These are phyloP conservation scores for Diaporthe citriasiana DNA, from an alignment of 2,329 filamentous ascomycete species.

Conservation along the genomic window DNA sequence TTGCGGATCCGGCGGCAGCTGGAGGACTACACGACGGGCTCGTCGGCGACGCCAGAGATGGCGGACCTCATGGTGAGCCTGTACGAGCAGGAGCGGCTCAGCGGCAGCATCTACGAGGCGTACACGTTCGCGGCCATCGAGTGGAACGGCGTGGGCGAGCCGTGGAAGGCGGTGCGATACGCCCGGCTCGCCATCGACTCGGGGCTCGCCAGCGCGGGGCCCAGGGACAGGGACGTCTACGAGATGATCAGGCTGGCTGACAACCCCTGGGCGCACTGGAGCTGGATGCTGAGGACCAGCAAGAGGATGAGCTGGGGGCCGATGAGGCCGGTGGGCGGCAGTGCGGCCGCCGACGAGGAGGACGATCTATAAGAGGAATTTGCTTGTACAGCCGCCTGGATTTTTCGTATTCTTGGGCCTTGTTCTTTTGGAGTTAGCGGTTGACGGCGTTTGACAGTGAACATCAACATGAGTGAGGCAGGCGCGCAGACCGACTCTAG, in stretches of 20 bases:
- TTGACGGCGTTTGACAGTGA: background rate
- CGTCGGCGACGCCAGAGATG: constrained; percentile 54
- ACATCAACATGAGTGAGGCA: background rate
- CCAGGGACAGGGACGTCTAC: constrained; percentile 49
- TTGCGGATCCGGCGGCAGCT: constrained; percentile 49
- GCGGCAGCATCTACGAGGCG: constrained; percentile 52
- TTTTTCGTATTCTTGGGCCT: background rate
- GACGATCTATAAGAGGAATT: background rate
- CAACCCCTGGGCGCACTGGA: constrained; percentile 57
- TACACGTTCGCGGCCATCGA: constrained; percentile 56
- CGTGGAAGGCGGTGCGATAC: constrained; percentile 56
- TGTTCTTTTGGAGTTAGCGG: background rate
- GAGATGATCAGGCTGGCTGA: constrained; percentile 53
- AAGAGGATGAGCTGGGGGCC: constrained; percentile 51
- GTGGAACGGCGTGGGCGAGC: constrained; percentile 56
- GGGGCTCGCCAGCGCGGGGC: constrained; percentile 51
- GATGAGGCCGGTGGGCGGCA: constrained; percentile 26
- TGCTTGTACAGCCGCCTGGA: background rate
- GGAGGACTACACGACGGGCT: constrained; percentile 49
- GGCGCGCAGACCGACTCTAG: background rate
- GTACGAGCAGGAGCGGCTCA: constrained; percentile 57
- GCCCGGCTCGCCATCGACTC: constrained; percentile 55
- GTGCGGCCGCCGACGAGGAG: background rate
- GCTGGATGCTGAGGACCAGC: constrained; percentile 54
- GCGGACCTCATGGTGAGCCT: constrained; percentile 56